phyloP scores from a whole-genome alignment of 2,329 filamentous ascomycete species.

The Aureobasidium sp. region DNA sequence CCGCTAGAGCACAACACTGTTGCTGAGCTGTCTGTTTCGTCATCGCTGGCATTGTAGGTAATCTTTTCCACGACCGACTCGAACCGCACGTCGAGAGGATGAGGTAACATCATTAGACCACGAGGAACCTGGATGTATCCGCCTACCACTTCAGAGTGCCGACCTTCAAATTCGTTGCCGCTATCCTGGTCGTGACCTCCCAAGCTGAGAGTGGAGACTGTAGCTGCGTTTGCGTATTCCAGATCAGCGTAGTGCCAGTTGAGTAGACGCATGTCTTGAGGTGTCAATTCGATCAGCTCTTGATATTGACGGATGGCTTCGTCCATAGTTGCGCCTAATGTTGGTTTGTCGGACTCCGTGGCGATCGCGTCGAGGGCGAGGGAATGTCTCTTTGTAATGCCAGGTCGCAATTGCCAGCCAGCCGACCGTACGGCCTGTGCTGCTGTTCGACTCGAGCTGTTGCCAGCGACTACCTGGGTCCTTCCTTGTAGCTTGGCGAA shows the following conservation, averaged over 20 bases:
- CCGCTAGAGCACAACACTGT: constrained; percentile 71
- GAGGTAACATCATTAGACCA: constrained; percentile 70
- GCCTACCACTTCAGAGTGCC: constrained; percentile 86
- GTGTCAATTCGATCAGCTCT: constrained; percentile 68
- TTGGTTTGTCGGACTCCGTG: constrained; percentile 54
- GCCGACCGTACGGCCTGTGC: constrained; percentile 69
- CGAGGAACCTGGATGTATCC: constrained; percentile 92
- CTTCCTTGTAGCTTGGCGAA: constrained; percentile 59
- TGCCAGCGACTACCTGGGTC: constrained; percentile 62
- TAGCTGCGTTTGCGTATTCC: constrained; percentile 93
- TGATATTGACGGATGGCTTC: constrained; percentile 82
- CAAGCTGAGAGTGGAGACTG: constrained; percentile 77
- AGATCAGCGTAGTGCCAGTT: constrained; percentile 99
- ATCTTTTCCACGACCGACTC: constrained; percentile 66
- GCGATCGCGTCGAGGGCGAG: constrained; percentile 63
- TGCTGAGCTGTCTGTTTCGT: constrained; percentile 35
- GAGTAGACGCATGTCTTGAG: constrained; percentile 80
- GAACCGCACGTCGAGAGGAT: constrained; percentile 66
- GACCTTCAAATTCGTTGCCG: constrained; percentile 93
- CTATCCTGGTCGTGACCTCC: constrained; percentile 95
- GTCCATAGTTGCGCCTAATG: constrained; percentile 84
- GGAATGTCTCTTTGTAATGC: constrained; percentile 52
- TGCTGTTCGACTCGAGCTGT: constrained; percentile 61
- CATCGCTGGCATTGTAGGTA: constrained; percentile 46
- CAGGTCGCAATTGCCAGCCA: constrained; percentile 70